Conservation (phyloP, 345 rosid genomes). For the Hevea brasiliensis region DNA sequence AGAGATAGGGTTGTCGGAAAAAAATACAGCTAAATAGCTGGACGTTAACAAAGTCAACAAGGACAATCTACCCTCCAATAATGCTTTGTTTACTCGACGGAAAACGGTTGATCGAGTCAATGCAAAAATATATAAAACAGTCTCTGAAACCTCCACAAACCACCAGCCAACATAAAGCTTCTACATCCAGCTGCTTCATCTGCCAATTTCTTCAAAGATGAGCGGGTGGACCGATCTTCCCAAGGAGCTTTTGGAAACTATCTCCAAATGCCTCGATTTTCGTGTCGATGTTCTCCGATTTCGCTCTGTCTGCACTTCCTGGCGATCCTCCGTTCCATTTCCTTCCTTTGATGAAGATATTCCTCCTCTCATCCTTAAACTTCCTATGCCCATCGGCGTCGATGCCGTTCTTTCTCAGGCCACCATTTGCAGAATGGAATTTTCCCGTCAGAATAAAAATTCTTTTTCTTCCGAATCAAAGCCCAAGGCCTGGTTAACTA, state of each 20-base stretch:
- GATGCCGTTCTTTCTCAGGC: neutral
- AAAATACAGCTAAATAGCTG: too few species aligned
- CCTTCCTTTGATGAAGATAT: neutral
- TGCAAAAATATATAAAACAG: too few species aligned
- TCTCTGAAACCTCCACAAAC: too few species aligned
- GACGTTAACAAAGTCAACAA: too few species aligned
- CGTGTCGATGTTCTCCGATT: slow-evolving; percentile 7
- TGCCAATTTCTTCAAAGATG: neutral
- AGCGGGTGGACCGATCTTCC: slow-evolving; percentile 22
- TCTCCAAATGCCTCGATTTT: slow-evolving; percentile 10
- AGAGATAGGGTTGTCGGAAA: too few species aligned
- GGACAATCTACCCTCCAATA: too few species aligned
- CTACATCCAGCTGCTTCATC: too few species aligned
- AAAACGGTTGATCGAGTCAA: too few species aligned
- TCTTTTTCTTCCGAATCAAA: neutral
- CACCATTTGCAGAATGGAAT: neutral
- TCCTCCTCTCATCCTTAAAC: neutral
- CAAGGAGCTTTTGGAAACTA: neutral
- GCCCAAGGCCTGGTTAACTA: slow-evolving; percentile 7
- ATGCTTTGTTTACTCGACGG: too few species aligned
- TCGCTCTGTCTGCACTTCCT: slow-evolving; percentile 19
- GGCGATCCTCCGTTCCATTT: neutral
- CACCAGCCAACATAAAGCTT: too few species aligned
- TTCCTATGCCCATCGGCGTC: slow-evolving; percentile 8
- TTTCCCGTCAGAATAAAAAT: neutral